Base-by-base conservation (phyloP, 306 rosid genomes). In the Medicago truncatula region DNA sequence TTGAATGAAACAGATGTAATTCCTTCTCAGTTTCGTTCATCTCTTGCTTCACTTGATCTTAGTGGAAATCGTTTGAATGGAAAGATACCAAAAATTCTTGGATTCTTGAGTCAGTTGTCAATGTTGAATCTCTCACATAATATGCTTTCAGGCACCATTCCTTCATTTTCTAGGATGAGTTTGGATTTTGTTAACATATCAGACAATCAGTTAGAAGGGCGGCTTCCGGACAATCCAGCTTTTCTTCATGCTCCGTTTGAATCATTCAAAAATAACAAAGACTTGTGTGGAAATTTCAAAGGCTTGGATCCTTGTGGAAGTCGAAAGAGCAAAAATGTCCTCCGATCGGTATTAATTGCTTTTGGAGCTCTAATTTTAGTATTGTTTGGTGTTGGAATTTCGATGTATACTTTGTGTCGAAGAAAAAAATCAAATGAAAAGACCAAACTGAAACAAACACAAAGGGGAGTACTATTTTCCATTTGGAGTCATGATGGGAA, bases 61-160 rank as follows among this genome's bases (percentile, higher is more conserved):
- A 83, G 86, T 73, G 57, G 52, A 3, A 87, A 85, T 40, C 13
- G 25, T 3, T 78, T 85, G 69, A 58, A 2, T 31, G 70, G 78
- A 5, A 39, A 34, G 10, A 76, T 88, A 44, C 86, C 89, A 25
- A 52, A 77, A 50, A n/a, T 2, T 25, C 80, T 85, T 72, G 91
- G 74, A 40, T 6, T 1, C 4, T 71, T 83, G 71, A 11, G 3
- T 20, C 14, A 9, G 36, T 76, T 88, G 34, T 69, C 54, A 50
- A 3, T n/a, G 47, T 79, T 88, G 76, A 83, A 88, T 58, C 78
- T 88, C 17, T 85, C 89, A 12, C 77, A 73, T 34, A 88, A 88
- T 21, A 23, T 13, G 38, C 84, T 87, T 64, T 78, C 70, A 14
- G 84, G 87, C 9, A 63, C 70, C 0, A 78, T 85, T 54, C 91